phyloP scores from a whole-genome alignment of 768 basidiomycete genomes.

The Russula emetica region DNA sequence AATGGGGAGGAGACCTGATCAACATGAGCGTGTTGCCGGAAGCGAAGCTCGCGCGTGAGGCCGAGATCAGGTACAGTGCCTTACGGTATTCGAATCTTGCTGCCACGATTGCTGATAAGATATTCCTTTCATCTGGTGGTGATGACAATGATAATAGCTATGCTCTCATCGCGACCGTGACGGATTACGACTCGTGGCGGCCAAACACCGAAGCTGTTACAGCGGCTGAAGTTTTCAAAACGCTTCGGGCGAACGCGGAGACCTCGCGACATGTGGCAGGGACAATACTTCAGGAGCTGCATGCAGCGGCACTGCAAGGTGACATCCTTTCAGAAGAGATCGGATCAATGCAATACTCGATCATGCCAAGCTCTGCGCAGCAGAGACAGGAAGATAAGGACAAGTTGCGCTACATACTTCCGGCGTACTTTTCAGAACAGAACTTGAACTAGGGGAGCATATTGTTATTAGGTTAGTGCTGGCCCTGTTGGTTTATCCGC shows the following conservation, averaged over 20 bases:
- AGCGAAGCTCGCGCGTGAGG: constrained; percentile 94
- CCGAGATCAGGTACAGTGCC: constrained; percentile 73
- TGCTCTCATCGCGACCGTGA: constrained; percentile 83
- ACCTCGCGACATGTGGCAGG: constrained; percentile 74
- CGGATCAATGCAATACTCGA: constrained; percentile 81
- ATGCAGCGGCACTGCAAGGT: constrained; percentile 50
- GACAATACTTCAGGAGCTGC: constrained; percentile 64
- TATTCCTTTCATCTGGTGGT: background rate
- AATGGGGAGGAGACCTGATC: constrained; percentile 90
- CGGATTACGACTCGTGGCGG: constrained; percentile 96
- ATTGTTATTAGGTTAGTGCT: background rate
- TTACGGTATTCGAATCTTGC: background rate
- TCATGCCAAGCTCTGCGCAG: constrained; percentile 65
- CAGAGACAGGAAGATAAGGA: constrained; percentile 56
- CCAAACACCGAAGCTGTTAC: constrained; percentile 78
- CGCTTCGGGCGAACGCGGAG: constrained; percentile 80
- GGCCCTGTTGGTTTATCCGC: background rate
- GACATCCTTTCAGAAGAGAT: constrained; percentile 61
- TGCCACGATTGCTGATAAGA: background rate
- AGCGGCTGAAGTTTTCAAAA: constrained; percentile 86
- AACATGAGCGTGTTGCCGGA: constrained; percentile 98
- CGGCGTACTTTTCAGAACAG: constrained; percentile 57
- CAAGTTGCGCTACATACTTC: constrained; percentile 73
- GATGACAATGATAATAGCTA: constrained; percentile 51
- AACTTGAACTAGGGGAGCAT: background rate